These are phyloP conservation scores for Neurospora tetraspora DNA, from an alignment of 495 filamentous ascomycete genomes.

Conservation along the genomic window DNA sequence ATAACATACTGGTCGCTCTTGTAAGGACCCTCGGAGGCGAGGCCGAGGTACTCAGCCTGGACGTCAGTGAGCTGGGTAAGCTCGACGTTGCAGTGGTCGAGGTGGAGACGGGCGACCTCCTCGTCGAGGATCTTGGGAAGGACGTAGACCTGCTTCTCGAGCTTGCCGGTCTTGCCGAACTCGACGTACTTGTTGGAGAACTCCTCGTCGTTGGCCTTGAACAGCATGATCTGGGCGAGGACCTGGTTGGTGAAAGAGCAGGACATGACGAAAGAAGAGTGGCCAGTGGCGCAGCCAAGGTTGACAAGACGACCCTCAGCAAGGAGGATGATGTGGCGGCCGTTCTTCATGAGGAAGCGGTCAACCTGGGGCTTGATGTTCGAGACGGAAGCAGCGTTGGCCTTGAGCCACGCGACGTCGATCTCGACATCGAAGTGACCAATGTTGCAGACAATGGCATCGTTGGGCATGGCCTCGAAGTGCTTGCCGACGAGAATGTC, in stretches of 20 bases:
- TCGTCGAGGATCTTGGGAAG: conserved; percentile 98
- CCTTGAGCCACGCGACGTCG: conserved; percentile 99
- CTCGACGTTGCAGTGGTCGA: conserved; percentile 92
- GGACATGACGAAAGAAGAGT: conserved; percentile 99
- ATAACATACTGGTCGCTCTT: conserved; percentile 69
- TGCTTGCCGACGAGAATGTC: conserved; percentile 87
- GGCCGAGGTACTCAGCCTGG: conserved; percentile 90
- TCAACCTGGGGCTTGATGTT: conserved; percentile 99
- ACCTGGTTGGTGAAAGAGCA: conserved; percentile 99
- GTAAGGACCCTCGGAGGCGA: conserved; percentile 78
- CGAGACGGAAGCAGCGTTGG: conserved; percentile 77
- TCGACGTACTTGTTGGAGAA: conserved; percentile 92
- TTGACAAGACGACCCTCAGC: conserved; percentile 98
- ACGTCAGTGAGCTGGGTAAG: conserved; percentile 70
- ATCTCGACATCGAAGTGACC: conserved; percentile 99
- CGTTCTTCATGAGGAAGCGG: conserved; percentile 88
- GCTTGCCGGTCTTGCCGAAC: conserved; percentile 83
- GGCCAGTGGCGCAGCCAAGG: conserved; percentile 95
- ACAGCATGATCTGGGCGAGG: conserved; percentile 96
- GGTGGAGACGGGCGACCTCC: conserved; percentile 89
- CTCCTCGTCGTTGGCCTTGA: conserved; percentile 77
- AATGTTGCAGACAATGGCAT: conserved; percentile 99
- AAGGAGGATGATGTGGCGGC: conserved; percentile 94
- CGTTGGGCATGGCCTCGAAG: conserved; percentile 96
- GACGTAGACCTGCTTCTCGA: conserved; percentile 86